Conservation (phyloP, 1,284 basidiomycete species). For the Schizophyllum commune region DNA sequence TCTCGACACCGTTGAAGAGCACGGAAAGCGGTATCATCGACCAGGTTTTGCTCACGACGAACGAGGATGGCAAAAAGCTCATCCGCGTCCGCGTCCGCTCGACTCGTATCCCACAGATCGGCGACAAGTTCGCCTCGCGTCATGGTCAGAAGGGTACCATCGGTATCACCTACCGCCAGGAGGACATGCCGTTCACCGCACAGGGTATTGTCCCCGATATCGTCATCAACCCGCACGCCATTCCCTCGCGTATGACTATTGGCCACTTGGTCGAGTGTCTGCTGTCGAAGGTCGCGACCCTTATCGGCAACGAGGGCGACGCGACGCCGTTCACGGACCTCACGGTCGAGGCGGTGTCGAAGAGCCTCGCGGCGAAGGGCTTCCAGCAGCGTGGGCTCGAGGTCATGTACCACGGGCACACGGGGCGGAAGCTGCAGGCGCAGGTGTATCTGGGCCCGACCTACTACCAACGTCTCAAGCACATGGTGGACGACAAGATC, state of each 20-base stretch:
- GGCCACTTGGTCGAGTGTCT: constrained; percentile 99
- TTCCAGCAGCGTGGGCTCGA: constrained; percentile 97
- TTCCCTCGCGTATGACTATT: constrained; percentile 99
- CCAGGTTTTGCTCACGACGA: constrained; percentile 95
- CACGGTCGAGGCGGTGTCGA: constrained; percentile 93
- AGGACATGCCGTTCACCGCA: constrained; percentile 98
- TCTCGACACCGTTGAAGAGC: constrained; percentile 95
- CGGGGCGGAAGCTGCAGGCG: constrained; percentile 93
- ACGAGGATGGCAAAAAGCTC: constrained; percentile 94
- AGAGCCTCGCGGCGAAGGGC: constrained; percentile 73
- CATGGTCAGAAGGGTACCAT: constrained; percentile 99
- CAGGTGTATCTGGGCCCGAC: constrained; percentile 98
- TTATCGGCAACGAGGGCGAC: constrained; percentile 95
- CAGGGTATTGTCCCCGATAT: constrained; percentile 96
- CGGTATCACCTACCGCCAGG: constrained; percentile 98
- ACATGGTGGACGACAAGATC: constrained; percentile 99
- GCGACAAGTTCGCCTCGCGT: constrained; percentile 99
- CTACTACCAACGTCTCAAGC: constrained; percentile 98
- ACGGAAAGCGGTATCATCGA: constrained; percentile 98
- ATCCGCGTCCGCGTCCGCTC: constrained; percentile 97
- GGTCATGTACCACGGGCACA: constrained; percentile 99
- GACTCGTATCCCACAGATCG: constrained; percentile 93
- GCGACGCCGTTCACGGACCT: constrained; percentile 98
- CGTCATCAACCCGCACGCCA: constrained; percentile 99
- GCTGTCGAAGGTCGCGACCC: constrained; percentile 91